These are phyloP conservation scores for Cryphonectria carpinicola DNA, from an alignment of 2,329 filamentous ascomycete species.

Conservation along the genomic window DNA sequence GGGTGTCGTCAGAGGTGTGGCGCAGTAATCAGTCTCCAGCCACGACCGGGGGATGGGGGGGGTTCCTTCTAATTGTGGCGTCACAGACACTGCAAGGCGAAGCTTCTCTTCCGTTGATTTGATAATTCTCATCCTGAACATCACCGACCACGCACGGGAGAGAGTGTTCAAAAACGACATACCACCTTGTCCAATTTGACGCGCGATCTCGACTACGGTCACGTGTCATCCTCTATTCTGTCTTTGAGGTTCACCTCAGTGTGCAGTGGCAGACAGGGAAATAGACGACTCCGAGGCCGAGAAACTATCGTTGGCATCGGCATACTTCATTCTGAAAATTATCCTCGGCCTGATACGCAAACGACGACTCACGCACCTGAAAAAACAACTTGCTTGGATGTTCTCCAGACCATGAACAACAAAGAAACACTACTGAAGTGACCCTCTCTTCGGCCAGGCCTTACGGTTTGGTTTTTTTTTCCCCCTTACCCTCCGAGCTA, in stretches of 20 bases:
- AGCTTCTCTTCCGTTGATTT: neutral
- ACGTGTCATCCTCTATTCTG: neutral
- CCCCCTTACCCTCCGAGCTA: too few species aligned
- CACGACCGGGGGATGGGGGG: neutral
- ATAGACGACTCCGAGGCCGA: neutral
- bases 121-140: neutral
- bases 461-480: neutral
- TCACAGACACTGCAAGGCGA: neutral
- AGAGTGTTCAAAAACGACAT: neutral
- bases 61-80: neutral
- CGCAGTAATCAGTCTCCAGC: neutral
- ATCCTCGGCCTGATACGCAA: neutral
- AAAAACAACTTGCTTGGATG: neutral
- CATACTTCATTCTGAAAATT: neutral
- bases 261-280: neutral
- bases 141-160: neutral
- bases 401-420: neutral
- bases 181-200: neutral
- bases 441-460: neutral
- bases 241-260: neutral
- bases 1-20: slow-evolving; percentile 9
- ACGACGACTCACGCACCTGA: neutral
- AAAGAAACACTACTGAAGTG: neutral
- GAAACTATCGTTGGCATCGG: neutral
- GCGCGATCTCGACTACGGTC: neutral